Base-by-base conservation (phyloP, 2,329 filamentous ascomycete genomes). In the Neopestalotiopsis sp. region DNA sequence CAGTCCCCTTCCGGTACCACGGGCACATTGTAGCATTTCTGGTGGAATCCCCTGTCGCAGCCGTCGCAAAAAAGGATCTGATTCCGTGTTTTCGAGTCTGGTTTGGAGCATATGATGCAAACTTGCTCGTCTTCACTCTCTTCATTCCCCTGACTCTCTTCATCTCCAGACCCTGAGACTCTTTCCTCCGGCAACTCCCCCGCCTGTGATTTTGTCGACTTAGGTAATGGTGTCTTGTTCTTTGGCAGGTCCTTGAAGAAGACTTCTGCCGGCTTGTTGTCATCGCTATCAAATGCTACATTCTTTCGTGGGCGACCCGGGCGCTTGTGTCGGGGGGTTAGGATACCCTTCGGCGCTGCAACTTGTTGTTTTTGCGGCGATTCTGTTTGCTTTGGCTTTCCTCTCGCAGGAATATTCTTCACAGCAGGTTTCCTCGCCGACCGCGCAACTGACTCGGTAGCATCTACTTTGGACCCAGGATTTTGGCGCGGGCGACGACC, bases 1-100 rank as follows among this genome's bases (percentile, higher is more conserved):
- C 89, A 91, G 69, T 91, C 89, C 6, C 87, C 89, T 63, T 87
- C 82, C 1, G 89, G 89, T 45, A 91, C 86, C 57, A 84, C 82
- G 0, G 83, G 79, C 45, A 91, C 80, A 32, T 84, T 80, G 72
- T 90, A 90, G 75, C 89, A 91, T 72, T 85, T 82, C 74, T 91
- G 88, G 72, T 91, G 89, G 57, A 88, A 87, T 1, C 87, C 86
- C 77, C 85, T 84, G 75, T 91, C 87, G 80, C 90, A 91, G 66
- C 84, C 85, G 72, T 91, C 89, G 78, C 89, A 91, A 45, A 91
- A 84, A 9, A 91, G 81, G 42, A 91, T 91, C 74, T 89, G 83
- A 74, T 91, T 91, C 1, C 86, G 86, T 2, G 83, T 79, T 45
- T 84, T 81, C 0, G 88, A 90, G 69, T 90, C 84, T 0, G 87